These are phyloP conservation scores for Eutypa lata DNA, from an alignment of 2,329 filamentous ascomycete species.

Conservation along the genomic window DNA sequence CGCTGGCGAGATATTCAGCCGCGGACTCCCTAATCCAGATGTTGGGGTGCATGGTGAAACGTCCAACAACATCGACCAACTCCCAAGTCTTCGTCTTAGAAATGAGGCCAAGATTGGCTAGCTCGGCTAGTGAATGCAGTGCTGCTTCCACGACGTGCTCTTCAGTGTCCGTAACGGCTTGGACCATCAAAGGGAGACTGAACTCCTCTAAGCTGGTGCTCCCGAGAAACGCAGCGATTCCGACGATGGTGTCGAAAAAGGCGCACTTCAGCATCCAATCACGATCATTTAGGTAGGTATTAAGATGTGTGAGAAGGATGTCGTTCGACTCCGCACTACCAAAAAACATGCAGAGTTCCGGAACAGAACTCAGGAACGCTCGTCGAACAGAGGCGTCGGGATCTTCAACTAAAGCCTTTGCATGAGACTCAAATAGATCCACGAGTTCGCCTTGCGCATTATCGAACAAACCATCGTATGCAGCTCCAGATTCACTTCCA, in stretches of 20 bases:
- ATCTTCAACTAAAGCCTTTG: constrained; percentile 87
- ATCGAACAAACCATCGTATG: constrained; percentile 83
- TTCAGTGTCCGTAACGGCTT: constrained; percentile 87
- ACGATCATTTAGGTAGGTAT: constrained; percentile 93
- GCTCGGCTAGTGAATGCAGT: constrained; percentile 79
- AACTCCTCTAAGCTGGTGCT: constrained; percentile 90
- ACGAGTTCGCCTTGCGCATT: constrained; percentile 80
- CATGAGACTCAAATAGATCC: constrained; percentile 80
- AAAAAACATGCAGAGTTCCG: constrained; percentile 92
- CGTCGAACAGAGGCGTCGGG: constrained; percentile 79
- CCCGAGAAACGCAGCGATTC: constrained; percentile 86
- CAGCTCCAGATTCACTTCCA: constrained; percentile 61
- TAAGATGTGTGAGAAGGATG: constrained; percentile 91
- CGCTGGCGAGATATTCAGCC: constrained; percentile 75
- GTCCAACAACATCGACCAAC: constrained; percentile 74
- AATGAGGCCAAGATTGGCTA: constrained; percentile 84
- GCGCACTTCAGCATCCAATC: constrained; percentile 97
- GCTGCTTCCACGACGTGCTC: constrained; percentile 93
- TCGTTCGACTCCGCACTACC: constrained; percentile 89
- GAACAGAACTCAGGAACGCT: constrained; percentile 87
- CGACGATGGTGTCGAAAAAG: constrained; percentile 93
- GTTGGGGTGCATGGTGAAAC: constrained; percentile 92
- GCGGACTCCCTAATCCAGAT: constrained; percentile 92
- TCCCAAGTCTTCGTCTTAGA: constrained; percentile 85
- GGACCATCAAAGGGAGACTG: constrained; percentile 91